Conservation (phyloP, 305 asterid species). For the Fraxinus ornus region DNA sequence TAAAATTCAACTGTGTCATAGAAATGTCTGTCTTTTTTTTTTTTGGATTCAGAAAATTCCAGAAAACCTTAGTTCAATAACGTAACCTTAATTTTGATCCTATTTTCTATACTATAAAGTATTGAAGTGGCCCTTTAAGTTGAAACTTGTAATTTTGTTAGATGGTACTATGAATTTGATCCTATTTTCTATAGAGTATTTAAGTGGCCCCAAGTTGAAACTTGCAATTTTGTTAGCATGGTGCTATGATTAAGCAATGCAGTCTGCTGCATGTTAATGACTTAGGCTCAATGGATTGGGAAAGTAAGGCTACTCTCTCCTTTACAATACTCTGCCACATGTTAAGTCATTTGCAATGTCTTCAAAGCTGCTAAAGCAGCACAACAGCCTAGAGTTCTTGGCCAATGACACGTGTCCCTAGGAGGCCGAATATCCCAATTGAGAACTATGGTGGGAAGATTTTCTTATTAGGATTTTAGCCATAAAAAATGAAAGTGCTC, state of each 20-base stretch:
- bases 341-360: neutral
- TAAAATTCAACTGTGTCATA: neutral
- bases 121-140: neutral
- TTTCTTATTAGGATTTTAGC: neutral
- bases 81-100: neutral
- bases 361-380: neutral
- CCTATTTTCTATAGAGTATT: neutral
- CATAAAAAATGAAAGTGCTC: neutral
- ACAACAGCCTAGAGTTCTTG: neutral
- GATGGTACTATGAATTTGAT: neutral
- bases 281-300: neutral
- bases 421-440: neutral
- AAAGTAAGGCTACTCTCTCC: neutral
- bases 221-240: neutral
- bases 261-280: neutral
- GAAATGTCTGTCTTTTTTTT: neutral
- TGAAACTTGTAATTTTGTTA: neutral
- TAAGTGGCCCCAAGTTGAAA: neutral
- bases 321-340: neutral
- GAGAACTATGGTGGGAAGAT: neutral
- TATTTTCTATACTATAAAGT: neutral
- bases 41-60: neutral
- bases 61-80: neutral
- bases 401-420: neutral
- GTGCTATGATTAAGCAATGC: neutral